Evolutionary conservation across 2,329 filamentous ascomycete species (phyloP).

Genomic region (Colletotrichum simmondsii): DNA sequence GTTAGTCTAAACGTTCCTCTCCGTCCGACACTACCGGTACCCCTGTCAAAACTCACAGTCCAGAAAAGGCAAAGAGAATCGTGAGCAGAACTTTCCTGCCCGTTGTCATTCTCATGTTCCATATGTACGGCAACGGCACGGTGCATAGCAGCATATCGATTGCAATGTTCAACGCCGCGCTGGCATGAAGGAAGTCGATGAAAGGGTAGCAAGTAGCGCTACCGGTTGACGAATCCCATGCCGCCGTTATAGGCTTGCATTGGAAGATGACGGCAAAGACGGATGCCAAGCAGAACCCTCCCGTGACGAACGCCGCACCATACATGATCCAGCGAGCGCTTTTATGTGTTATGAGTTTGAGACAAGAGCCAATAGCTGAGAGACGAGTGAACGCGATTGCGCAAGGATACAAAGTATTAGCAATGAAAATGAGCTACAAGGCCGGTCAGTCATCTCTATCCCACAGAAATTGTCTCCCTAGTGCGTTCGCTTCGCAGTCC

Average conservation of each 20-base stretch:
- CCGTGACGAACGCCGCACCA: neutral
- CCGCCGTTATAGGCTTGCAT: slow-evolving; percentile 31
- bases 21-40: rapidly evolving
- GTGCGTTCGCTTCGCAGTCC: neutral
- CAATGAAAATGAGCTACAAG: slow-evolving; percentile 20
- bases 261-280: slow-evolving; percentile 24
- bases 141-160: slow-evolving; percentile 44
- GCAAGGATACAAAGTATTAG: slow-evolving; percentile 21
- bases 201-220: slow-evolving; percentile 40
- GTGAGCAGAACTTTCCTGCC: slow-evolving; percentile 41
- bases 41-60: slow-evolving; percentile 40
- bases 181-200: slow-evolving; percentile 41
- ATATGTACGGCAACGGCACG: slow-evolving; percentile 43
- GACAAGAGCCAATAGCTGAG: slow-evolving; percentile 18
- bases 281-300: slow-evolving; percentile 5
- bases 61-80: slow-evolving; percentile 41
- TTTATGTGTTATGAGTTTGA: neutral
- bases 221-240: slow-evolving; percentile 40
- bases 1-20: neutral
- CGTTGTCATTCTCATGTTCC: slow-evolving; percentile 40
- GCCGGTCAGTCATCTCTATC: neutral
- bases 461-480: neutral
- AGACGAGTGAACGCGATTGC: slow-evolving; percentile 21
- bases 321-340: slow-evolving; percentile 3
- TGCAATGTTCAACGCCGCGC: slow-evolving; percentile 41